These are phyloP conservation scores for Trichoderma breve DNA, from an alignment of 2,329 filamentous ascomycete species.

Conservation along the genomic window DNA sequence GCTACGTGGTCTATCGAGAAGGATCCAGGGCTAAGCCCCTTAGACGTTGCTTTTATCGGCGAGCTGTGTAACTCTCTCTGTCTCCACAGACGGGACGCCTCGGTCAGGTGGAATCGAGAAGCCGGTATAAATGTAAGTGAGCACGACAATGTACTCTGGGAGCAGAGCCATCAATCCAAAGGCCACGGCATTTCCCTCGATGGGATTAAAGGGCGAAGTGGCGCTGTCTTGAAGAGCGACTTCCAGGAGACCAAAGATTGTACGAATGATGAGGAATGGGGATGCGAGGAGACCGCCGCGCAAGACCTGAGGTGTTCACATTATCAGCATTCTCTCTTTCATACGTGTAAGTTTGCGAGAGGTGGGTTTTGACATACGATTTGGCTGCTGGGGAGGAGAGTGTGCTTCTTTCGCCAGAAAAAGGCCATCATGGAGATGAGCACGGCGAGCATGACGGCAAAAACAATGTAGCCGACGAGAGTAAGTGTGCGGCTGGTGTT, in stretches of 20 bases:
- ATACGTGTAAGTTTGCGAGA: background rate
- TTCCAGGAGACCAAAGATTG: slow-evolving; percentile 26
- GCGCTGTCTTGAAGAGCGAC: slow-evolving; percentile 11
- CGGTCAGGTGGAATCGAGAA: slow-evolving; percentile 21
- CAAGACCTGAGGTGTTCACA: slow-evolving; percentile 17
- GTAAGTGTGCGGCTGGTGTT: slow-evolving; percentile 23
- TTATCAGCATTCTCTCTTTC: background rate
- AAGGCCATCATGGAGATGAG: slow-evolving; percentile 24
- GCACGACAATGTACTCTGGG: slow-evolving; percentile 23
- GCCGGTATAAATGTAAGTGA: slow-evolving; percentile 21
- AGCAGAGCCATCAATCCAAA: slow-evolving; percentile 23
- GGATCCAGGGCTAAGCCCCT: background rate
- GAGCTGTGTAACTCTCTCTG: background rate
- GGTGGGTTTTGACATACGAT: slow-evolving; percentile 6
- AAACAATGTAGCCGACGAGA: slow-evolving; percentile 27
- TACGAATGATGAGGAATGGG: slow-evolving; percentile 27
- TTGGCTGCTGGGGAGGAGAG: slow-evolving; percentile 23
- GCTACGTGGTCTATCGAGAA: background rate
- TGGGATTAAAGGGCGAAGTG: slow-evolving; percentile 24
- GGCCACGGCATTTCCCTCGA: slow-evolving; percentile 18
- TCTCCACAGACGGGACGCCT: background rate
- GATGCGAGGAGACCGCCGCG: slow-evolving; percentile 23
- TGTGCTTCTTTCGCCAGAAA: slow-evolving; percentile 20
- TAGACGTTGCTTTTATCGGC: slow-evolving; percentile 15
- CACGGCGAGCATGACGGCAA: slow-evolving; percentile 22